These are phyloP conservation scores for Taxawa tesnikishii DNA, from an alignment of 2,329 filamentous ascomycete species.

Conservation along the genomic window DNA sequence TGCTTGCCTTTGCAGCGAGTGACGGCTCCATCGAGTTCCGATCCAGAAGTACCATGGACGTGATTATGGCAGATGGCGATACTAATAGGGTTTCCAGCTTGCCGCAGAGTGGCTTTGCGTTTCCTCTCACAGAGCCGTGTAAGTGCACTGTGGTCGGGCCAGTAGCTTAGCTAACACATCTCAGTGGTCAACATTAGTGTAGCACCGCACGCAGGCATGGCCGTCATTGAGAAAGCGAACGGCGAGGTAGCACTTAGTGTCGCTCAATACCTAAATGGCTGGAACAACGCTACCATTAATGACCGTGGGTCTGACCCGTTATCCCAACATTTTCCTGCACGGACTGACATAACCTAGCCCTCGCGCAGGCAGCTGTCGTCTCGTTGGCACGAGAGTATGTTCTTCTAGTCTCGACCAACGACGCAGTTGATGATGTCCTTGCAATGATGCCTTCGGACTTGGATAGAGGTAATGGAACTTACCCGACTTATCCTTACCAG, in stretches of 20 bases:
- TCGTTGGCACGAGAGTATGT: conserved; percentile 21
- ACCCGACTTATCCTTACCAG: too few relatives aligned
- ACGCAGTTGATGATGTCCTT: conserved; percentile 37
- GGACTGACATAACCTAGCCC: conserved; percentile 4
- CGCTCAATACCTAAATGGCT: conserved; percentile 27
- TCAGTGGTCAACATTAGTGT: conserved; percentile 29
- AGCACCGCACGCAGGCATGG: conserved; percentile 35
- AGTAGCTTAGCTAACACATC: too few relatives aligned
- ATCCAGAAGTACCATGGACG: conserved; percentile 59
- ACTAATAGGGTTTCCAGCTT: conserved; percentile 55
- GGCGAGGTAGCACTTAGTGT: conserved; percentile 27
- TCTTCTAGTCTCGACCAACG: conserved; percentile 26
- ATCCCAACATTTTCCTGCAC: neutral
- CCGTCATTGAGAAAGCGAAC: conserved; percentile 31
- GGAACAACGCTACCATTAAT: too few relatives aligned
- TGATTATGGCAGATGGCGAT: conserved; percentile 51
- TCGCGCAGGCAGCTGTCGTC: conserved; percentile 15
- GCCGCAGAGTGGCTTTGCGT: conserved; percentile 67
- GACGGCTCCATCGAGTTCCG: conserved; percentile 75
- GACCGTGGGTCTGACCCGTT: too few relatives aligned
- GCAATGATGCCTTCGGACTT: conserved; percentile 24
- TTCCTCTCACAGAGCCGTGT: conserved; percentile 46
- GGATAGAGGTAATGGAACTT: conserved; percentile 1
- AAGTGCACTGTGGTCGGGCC: too few relatives aligned
- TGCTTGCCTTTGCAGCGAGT: conserved; percentile 61